phyloP scores from a whole-genome alignment of 2,329 filamentous ascomycete genomes.

The Fusarium buxicola region DNA sequence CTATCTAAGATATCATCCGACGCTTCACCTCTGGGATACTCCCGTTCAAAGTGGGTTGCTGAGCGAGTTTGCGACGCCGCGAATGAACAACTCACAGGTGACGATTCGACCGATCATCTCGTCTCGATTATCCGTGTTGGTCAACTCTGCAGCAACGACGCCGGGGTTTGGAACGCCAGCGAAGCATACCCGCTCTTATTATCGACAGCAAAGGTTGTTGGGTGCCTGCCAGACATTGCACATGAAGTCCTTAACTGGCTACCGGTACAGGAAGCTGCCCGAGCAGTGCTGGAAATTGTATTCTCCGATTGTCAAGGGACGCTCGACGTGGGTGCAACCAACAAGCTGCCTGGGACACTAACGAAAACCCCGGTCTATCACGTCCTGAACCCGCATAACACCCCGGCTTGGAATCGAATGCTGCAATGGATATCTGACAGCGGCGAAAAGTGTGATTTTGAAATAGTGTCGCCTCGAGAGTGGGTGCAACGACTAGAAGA shows the following conservation, averaged over 20 bases:
- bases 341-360: neutral
- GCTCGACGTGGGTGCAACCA: neutral
- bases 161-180: constrained; percentile 63
- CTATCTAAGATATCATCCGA: constrained; percentile 28
- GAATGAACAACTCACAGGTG: constrained; percentile 38
- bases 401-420: constrained; percentile 37
- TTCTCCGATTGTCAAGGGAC: neutral
- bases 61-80: constrained; percentile 54
- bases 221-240: constrained; percentile 42
- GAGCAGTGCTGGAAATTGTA: constrained; percentile 53
- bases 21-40: constrained; percentile 56
- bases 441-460: neutral
- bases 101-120: neutral
- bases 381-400: constrained; percentile 37
- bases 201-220: constrained; percentile 56
- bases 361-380: constrained; percentile 32
- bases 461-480: constrained; percentile 12
- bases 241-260: constrained; percentile 58
- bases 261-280: constrained; percentile 59
- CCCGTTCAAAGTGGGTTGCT: constrained; percentile 55
- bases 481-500: constrained; percentile 38
- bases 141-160: constrained; percentile 61
- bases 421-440: constrained; percentile 33
- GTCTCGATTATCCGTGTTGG: constrained; percentile 59
- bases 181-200: constrained; percentile 66